Evolutionary conservation across 805 yeast genomes (phyloP).

Genomic region (Groenewaldozyma salmanticensis): DNA sequence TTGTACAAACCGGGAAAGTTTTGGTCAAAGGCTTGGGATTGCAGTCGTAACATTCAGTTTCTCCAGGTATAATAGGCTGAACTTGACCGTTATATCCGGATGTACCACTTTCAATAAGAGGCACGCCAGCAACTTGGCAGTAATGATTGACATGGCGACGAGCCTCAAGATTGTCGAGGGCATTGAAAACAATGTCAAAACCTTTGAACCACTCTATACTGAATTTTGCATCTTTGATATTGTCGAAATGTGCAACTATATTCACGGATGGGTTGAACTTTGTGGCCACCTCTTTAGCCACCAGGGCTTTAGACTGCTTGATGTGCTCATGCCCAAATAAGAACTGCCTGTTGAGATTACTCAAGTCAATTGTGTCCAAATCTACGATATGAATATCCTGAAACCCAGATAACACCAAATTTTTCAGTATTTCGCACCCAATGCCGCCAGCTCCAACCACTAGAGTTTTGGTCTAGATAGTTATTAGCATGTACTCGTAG

Average conservation of each 20-base stretch:
- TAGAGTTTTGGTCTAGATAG: constrained; percentile 37
- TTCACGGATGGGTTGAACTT: constrained; percentile 59
- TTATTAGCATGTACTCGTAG: background rate
- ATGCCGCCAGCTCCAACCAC: constrained; percentile 96
- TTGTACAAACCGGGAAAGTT: constrained; percentile 92
- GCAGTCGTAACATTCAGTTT: constrained; percentile 91
- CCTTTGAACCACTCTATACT: constrained; percentile 68
- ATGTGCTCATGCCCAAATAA: constrained; percentile 83
- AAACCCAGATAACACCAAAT: constrained; percentile 66
- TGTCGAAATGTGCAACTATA: constrained; percentile 73
- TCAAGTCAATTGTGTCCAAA: constrained; percentile 86
- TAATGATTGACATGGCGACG: constrained; percentile 80
- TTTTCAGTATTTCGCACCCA: constrained; percentile 84
- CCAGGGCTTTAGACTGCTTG: constrained; percentile 74
- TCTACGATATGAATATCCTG: constrained; percentile 91
- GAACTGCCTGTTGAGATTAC: constrained; percentile 89
- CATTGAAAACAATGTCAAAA: constrained; percentile 78
- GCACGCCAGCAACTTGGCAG: constrained; percentile 61
- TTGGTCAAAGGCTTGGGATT: constrained; percentile 79
- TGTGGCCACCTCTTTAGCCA: constrained; percentile 76
- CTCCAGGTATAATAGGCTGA: constrained; percentile 77
- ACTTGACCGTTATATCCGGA: constrained; percentile 93
- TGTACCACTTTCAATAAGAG: constrained; percentile 89
- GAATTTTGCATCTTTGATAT: constrained; percentile 73
- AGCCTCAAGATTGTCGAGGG: constrained; percentile 89